Base-by-base conservation (phyloP, 805 yeast species). In the Naumovozyma baii region DNA sequence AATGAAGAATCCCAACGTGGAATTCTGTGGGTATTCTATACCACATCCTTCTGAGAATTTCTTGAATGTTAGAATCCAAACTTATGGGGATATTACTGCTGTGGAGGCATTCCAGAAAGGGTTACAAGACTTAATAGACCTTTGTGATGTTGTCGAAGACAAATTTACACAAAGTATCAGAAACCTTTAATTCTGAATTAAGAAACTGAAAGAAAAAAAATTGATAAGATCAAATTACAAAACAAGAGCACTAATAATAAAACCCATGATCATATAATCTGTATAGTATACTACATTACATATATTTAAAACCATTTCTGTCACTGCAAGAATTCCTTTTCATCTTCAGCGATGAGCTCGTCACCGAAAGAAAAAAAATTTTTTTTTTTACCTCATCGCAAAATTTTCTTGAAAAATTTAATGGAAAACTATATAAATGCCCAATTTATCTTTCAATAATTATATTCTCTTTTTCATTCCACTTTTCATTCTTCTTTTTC, bases 1-100 rank as follows among this genome's bases (percentile, higher is more conserved):
- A 52, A 87, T 92, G 95, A 88, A 90, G 66, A 92, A 92, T 57
- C 96, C 96, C 30, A 94, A 87, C 49, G 98, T 92, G 18, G 98
- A 92, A 59, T 92, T 92, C 62, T 90, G 97, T 59, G 98, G 98
- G 41, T 92, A 92, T 66, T 86, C 96, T 33, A 92, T 92, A 50
- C 98, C 98, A 9, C 98, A 92, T 64, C 98, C 98, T 15, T 84
- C 95, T 28, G 98, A 92, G 64, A 72, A 85, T 44, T 81, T 83
- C 50, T 68, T 92, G 64, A 86, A 92, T 65, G 61, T 92, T 41
- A 78, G 98, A 66, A 86, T 92, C 47, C 98, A 92, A 67, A 92
- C 98, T 1, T 88, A 87, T 57, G 96, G 78, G 22, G 66, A 67
- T 7, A 73, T 76, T 48, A 80, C 96, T 3, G 97, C 97, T 3